A percentile compares a stretch with the other conserved stretches of the same genome.
These are phyloP conservation scores for Yamagishiella unicocca DNA, from an alignment of 139 green algal species.

Conservation along the genomic window DNA sequence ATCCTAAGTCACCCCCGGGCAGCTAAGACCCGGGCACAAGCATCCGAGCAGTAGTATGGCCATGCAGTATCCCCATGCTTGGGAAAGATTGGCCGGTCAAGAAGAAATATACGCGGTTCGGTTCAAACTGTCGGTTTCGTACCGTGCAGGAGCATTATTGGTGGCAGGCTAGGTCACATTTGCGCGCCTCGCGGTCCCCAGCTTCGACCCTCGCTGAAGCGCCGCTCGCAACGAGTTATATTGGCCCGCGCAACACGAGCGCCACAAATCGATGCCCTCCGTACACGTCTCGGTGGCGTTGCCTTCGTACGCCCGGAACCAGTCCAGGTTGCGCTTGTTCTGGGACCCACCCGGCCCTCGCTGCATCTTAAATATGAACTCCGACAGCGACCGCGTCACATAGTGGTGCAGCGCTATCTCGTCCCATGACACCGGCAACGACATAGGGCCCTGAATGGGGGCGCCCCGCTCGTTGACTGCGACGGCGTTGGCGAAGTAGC, in stretches of 20 bases:
- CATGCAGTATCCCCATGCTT: too few relatives aligned
- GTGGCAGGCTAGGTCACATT: too few relatives aligned
- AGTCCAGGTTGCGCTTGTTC: slow-evolving; percentile 28
- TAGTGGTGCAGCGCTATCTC: slow-evolving; percentile 60
- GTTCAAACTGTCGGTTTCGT: too few relatives aligned
- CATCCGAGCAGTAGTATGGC: too few relatives aligned
- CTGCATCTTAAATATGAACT: slow-evolving; percentile 57
- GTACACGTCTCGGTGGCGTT: slow-evolving; percentile 33
- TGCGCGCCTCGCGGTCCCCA: too few relatives aligned
- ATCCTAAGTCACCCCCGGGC: too few relatives aligned
- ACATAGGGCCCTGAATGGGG: slow-evolving; percentile 7
- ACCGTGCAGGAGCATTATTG: too few relatives aligned
- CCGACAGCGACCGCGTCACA: slow-evolving; percentile 49
- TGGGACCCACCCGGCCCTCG: slow-evolving; percentile 39
- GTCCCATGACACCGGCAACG: slow-evolving; percentile 23
- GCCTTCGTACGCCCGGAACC: slow-evolving; percentile 37
- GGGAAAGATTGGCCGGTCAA: too few relatives aligned
- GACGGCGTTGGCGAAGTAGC: slow-evolving; percentile 9
- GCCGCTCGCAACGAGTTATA: slow-evolving; percentile 9
- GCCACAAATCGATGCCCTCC: slow-evolving; percentile 20
- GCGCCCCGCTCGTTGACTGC: slow-evolving; percentile 54
- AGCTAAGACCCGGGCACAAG: too few relatives aligned
- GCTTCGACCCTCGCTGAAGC: neutral
- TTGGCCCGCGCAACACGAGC: neutral
- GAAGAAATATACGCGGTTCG: too few relatives aligned